Conservation (phyloP, 768 basidiomycete species). For the Myochromella boudieri region DNA sequence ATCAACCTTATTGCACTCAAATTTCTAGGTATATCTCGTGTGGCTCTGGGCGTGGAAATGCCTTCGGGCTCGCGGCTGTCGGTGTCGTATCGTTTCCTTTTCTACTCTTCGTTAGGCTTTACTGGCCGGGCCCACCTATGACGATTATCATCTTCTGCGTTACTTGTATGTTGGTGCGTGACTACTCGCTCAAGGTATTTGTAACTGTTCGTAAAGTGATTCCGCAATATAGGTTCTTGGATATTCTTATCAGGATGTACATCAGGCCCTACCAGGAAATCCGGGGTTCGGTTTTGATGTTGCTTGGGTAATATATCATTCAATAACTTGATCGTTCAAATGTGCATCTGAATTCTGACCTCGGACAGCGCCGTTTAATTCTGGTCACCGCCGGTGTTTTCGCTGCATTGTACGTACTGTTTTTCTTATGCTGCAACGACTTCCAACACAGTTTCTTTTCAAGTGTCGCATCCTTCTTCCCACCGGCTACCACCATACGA, state of each 20-base stretch:
- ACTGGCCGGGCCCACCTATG: constrained; percentile 74
- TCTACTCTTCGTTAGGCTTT: constrained; percentile 68
- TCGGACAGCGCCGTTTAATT: constrained; percentile 58
- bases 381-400: constrained; percentile 71
- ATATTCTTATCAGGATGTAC: constrained; percentile 68
- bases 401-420: constrained; percentile 65
- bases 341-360: no score
- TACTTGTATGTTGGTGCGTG: constrained; percentile 58
- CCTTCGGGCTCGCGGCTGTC: constrained; percentile 71
- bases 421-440: background rate
- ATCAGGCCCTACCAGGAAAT: constrained; percentile 44
- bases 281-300: constrained; percentile 63
- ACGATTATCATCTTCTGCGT: constrained; percentile 70
- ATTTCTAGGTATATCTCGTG: constrained; percentile 65
- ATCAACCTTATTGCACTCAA: background rate
- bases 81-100: constrained; percentile 71
- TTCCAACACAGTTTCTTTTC: background rate
- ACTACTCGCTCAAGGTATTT: background rate
- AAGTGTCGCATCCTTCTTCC: constrained; percentile 70
- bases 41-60: constrained; percentile 56
- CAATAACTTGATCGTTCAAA: background rate
- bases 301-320: constrained; percentile 67
- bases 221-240: constrained; percentile 53
- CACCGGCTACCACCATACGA: constrained; percentile 75
- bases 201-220: background rate